Evolutionary conservation across 2,329 filamentous ascomycete species (phyloP).

Genomic region (Penicillium crustosum): DNA sequence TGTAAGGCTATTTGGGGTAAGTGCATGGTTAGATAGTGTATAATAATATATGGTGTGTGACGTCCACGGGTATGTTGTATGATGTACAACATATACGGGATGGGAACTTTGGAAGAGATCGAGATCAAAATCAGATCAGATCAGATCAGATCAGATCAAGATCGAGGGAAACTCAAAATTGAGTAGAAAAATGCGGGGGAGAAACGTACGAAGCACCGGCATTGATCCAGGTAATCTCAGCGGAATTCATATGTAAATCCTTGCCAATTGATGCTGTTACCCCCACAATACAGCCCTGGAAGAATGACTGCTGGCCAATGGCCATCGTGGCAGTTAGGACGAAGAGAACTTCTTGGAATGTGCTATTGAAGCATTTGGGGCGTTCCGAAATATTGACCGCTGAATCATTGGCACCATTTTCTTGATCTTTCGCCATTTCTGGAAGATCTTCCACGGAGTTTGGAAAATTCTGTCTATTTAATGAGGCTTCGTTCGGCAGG

Average conservation of each 20-base stretch:
- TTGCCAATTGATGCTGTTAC: constrained; percentile 61
- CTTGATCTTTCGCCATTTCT: constrained; percentile 10
- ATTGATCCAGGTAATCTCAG: constrained; percentile 67
- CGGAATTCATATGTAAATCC: constrained; percentile 62
- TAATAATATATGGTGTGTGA: neutral
- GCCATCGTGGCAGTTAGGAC: constrained; percentile 67
- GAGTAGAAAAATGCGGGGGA: neutral
- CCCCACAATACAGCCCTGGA: constrained; percentile 60
- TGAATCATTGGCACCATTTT: constrained; percentile 17
- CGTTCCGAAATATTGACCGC: constrained; percentile 9
- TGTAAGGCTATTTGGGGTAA: constrained; percentile 48
- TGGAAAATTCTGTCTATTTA: neutral
- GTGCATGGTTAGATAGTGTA: constrained; percentile 6
- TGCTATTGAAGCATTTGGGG: constrained; percentile 56
- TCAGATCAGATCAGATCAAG: neutral
- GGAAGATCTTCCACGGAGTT: neutral
- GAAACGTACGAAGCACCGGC: constrained; percentile 56
- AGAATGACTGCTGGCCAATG: constrained; percentile 62
- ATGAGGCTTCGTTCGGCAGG: neutral
- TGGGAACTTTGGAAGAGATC: no score
- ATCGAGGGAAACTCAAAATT: neutral
- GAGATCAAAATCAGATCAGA: neutral
- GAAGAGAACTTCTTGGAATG: constrained; percentile 63
- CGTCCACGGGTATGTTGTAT: neutral
- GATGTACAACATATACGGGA: neutral